A percentile compares a stretch with the other conserved stretches of the same genome.
These are phyloP conservation scores for Trichoderma sp. DNA, from an alignment of 2,329 filamentous ascomycete genomes.

Conservation along the genomic window DNA sequence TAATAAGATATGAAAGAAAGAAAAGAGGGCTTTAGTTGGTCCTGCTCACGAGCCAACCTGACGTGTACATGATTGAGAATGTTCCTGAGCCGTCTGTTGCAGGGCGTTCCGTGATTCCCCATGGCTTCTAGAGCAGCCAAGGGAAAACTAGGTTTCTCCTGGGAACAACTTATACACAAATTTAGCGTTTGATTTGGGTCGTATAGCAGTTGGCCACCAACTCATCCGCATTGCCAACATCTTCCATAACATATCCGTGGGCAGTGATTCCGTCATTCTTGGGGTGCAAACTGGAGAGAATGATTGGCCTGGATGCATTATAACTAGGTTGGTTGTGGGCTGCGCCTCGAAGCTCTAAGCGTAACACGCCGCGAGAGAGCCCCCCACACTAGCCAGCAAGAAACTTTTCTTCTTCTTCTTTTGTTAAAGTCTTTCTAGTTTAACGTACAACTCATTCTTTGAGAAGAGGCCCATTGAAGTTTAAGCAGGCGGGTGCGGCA, in stretches of 20 bases:
- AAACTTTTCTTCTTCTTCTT: too few species aligned
- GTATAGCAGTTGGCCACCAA: neutral
- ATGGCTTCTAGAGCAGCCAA: neutral
- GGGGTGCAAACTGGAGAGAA: neutral
- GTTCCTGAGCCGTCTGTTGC: too few species aligned
- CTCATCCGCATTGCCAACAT: neutral
- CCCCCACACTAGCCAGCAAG: too few species aligned
- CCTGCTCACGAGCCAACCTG: too few species aligned
- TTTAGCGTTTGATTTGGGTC: neutral
- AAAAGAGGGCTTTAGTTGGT: too few species aligned
- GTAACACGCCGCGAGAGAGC: neutral
- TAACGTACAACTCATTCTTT: too few species aligned
- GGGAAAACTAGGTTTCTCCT: neutral
- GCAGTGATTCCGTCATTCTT: neutral
- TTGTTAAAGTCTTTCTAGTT: too few species aligned
- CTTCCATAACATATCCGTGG: neutral
- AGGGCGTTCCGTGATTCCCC: too few species aligned
- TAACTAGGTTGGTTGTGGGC: neutral
- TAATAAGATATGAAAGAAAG: too few species aligned
- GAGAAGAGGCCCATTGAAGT: neutral
- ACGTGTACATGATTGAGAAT: too few species aligned
- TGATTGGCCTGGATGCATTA: neutral
- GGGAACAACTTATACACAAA: neutral
- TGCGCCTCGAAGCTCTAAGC: neutral
- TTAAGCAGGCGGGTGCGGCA: neutral